Evolutionary conservation across 108 stramenopile species (phyloP).

Genomic region (Cyclotella sp.): DNA sequence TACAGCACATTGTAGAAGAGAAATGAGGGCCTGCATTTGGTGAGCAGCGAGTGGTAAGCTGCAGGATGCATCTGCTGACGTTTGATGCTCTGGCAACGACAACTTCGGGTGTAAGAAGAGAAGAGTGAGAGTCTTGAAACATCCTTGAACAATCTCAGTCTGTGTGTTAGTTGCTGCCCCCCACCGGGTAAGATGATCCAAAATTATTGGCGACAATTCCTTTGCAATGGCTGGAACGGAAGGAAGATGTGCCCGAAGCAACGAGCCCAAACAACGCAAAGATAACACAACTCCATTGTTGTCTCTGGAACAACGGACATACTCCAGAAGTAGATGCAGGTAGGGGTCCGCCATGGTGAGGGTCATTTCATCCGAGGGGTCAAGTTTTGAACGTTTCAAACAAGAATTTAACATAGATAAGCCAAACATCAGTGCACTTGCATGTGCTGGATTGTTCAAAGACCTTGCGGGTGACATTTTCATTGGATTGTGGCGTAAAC

Average conservation of each 20-base stretch:
- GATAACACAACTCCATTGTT: slow-evolving; percentile 79
- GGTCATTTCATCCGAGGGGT: slow-evolving; percentile 48
- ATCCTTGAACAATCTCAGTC: slow-evolving; percentile 87
- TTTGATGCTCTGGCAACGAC: slow-evolving; percentile 5
- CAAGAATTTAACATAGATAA: slow-evolving; percentile 79
- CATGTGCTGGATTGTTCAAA: slow-evolving; percentile 77
- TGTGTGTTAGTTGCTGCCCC: slow-evolving; percentile 69
- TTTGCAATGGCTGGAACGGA: slow-evolving; percentile 67
- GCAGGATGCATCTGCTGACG: background rate
- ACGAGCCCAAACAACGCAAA: slow-evolving; percentile 75
- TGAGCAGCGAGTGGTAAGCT: slow-evolving; percentile 59
- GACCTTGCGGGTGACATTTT: slow-evolving; percentile 28
- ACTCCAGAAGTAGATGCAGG: slow-evolving; percentile 80
- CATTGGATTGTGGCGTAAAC: slow-evolving; percentile 58
- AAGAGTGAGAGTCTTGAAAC: slow-evolving; percentile 89
- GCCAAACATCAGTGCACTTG: slow-evolving; percentile 86
- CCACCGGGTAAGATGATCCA: slow-evolving; percentile 69
- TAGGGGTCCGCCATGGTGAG: slow-evolving; percentile 83
- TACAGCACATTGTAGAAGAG: slow-evolving; percentile 64
- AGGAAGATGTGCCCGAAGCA: slow-evolving; percentile 85
- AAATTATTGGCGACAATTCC: slow-evolving; percentile 70
- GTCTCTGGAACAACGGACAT: slow-evolving; percentile 75
- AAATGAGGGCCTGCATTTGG: slow-evolving; percentile 86
- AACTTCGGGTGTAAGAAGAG: slow-evolving; percentile 60
- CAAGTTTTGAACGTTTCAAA: slow-evolving; percentile 72